Conservation (phyloP, 2,329 filamentous ascomycete species). For the Dothistroma septosporum region DNA sequence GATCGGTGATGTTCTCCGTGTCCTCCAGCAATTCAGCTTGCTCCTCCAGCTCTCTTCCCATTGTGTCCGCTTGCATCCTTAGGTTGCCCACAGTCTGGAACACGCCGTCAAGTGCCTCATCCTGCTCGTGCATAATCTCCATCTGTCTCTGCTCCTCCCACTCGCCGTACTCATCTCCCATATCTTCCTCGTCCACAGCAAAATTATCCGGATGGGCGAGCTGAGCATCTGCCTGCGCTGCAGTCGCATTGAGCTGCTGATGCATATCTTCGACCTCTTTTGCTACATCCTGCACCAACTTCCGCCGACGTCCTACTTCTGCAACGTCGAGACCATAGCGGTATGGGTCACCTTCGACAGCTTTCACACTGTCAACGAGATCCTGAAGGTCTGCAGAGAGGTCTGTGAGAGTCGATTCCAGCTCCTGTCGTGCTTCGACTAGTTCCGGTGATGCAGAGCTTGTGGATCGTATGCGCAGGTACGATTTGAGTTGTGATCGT, state of each 20-base stretch:
- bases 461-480: conserved; percentile 87
- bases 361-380: conserved; percentile 79
- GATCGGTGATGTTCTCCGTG: conserved; percentile 77
- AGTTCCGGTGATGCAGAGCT: conserved; percentile 67
- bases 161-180: conserved; percentile 61
- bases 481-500: conserved; percentile 86
- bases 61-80: conserved; percentile 84
- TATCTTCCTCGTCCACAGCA: conserved; percentile 41
- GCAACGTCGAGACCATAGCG: conserved; percentile 78
- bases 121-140: conserved; percentile 91
- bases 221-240: conserved; percentile 39
- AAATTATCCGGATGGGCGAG: conserved; percentile 60
- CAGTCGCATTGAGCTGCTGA: conserved; percentile 66
- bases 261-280: conserved; percentile 86
- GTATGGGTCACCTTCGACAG: conserved; percentile 81
- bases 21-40: conserved; percentile 84
- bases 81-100: conserved; percentile 90
- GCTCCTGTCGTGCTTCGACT: conserved; percentile 63
- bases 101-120: conserved; percentile 86
- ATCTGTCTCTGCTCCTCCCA: conserved; percentile 82
- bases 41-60: conserved; percentile 95
- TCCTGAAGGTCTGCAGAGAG: conserved; percentile 83
- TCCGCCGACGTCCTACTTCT: conserved; percentile 75
- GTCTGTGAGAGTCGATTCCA: conserved; percentile 69
- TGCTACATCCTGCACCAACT: conserved; percentile 83